Conservation (phyloP, 78 protist species). For the Chrysochromulina parva region DNA sequence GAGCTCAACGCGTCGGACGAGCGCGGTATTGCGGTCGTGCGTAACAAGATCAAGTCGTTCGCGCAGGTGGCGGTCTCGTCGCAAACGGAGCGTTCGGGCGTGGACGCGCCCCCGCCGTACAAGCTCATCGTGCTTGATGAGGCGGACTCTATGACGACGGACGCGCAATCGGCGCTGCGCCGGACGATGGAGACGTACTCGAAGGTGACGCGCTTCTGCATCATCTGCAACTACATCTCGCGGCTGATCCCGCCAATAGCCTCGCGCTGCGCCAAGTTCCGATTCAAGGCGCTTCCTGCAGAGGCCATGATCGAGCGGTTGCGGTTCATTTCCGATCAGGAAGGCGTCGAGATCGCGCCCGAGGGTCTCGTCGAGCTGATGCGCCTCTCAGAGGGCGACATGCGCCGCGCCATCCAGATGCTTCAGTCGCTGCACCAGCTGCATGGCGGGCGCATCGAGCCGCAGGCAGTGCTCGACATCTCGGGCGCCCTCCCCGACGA, state of each 20-base stretch:
- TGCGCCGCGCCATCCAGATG: slow-evolving; percentile 21
- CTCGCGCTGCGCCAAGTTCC: slow-evolving; percentile 97
- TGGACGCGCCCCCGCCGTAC: slow-evolving; percentile 77
- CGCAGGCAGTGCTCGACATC: not conserved
- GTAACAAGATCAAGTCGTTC: slow-evolving; percentile 88
- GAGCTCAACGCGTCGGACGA: slow-evolving; percentile 99
- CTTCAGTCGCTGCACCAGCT: slow-evolving; percentile 81
- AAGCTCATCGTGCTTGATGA: slow-evolving; percentile 97
- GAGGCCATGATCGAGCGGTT: slow-evolving; percentile 64
- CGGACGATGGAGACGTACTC: slow-evolving; percentile 91
- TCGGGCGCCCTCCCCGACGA: not conserved
- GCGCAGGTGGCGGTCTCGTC: slow-evolving; percentile 64
- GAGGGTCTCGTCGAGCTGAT: slow-evolving; percentile 43
- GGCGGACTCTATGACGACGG: slow-evolving; percentile 96
- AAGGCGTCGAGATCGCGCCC: not conserved
- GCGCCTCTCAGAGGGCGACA: not conserved
- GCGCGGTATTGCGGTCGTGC: slow-evolving; percentile 93
- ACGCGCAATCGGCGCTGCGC: slow-evolving; percentile 86
- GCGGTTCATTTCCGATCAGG: slow-evolving; percentile 59
- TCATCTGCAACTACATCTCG: slow-evolving; percentile 89
- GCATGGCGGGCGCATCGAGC: not conserved
- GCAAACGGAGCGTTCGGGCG: not conserved
- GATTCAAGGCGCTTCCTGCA: slow-evolving; percentile 87
- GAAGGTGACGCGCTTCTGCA: slow-evolving; percentile 87
- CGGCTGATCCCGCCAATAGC: slow-evolving; percentile 95